Evolutionary conservation across 495 filamentous ascomycete species (phyloP).

Genomic region (Melanomma pulvis-pyrius): DNA sequence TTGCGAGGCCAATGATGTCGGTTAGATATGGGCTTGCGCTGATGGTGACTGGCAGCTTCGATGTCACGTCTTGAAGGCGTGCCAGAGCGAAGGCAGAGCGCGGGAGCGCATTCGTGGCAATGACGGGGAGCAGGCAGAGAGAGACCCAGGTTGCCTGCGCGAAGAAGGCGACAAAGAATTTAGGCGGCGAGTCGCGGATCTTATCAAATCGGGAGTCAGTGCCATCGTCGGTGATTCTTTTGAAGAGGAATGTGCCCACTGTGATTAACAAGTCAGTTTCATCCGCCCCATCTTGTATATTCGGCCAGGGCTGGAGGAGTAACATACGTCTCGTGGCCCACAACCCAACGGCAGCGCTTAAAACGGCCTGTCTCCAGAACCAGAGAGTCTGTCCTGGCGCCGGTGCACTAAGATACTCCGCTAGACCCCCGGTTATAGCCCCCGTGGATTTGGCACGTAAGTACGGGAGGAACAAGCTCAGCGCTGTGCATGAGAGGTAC

Average conservation of each 20-base stretch:
- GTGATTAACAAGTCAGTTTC: neutral
- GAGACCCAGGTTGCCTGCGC: slow-evolving; percentile 66
- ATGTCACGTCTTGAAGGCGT: slow-evolving; percentile 18
- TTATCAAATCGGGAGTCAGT: slow-evolving; percentile 64
- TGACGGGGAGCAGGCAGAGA: slow-evolving; percentile 61
- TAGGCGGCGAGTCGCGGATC: slow-evolving; percentile 56
- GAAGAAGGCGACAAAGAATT: slow-evolving; percentile 60
- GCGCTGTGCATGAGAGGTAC: slow-evolving; percentile 59
- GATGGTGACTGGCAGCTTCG: slow-evolving; percentile 24
- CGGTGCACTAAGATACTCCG: slow-evolving; percentile 26
- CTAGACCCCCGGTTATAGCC: slow-evolving; percentile 40
- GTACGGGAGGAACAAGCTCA: slow-evolving; percentile 62
- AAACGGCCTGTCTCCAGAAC: slow-evolving; percentile 64
- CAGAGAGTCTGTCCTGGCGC: slow-evolving; percentile 42
- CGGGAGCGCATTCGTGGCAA: slow-evolving; percentile 63
- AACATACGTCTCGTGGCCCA: slow-evolving; percentile 61
- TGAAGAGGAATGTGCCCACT: slow-evolving; percentile 66
- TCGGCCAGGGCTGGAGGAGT: neutral
- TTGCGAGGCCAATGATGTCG: slow-evolving; percentile 56
- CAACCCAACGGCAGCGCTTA: slow-evolving; percentile 58
- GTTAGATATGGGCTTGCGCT: slow-evolving; percentile 48
- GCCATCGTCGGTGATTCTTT: slow-evolving; percentile 56
- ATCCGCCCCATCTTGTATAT: neutral
- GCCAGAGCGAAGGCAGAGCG: slow-evolving; percentile 41
- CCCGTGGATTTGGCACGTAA: slow-evolving; percentile 44